Conservation (phyloP, 257 asterid species). For the Mentha longifolia region DNA sequence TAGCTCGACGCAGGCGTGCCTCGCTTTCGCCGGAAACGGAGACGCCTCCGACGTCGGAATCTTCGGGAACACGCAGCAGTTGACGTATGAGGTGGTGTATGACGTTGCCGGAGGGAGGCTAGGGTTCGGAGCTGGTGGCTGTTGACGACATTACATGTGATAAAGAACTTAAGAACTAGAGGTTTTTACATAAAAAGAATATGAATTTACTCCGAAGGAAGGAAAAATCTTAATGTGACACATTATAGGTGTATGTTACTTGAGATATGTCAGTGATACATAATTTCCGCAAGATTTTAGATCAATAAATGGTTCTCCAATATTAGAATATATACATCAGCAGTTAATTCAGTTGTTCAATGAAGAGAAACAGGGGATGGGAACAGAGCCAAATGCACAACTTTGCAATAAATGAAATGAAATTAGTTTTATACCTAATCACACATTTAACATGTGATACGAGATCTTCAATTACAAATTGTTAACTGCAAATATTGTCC, state of each 20-base stretch:
- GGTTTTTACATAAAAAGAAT: background rate
- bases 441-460: background rate
- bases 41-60: constrained; percentile 47
- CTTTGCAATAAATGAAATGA: too few species aligned
- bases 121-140: constrained; percentile 67
- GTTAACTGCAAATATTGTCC: too few species aligned
- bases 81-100: constrained; percentile 64
- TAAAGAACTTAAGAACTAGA: background rate
- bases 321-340: background rate
- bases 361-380: constrained; percentile 1
- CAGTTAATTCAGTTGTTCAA: background rate
- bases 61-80: constrained; percentile 74
- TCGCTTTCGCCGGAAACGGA: constrained; percentile 68
- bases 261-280: background rate
- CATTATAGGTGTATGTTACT: background rate
- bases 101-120: constrained; percentile 75
- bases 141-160: constrained; percentile 16
- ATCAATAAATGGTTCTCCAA: background rate
- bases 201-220: background rate
- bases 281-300: background rate
- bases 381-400: background rate
- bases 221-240: background rate
- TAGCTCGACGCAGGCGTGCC: constrained; percentile 43
- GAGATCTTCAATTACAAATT: background rate
- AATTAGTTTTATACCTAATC: too few species aligned